Evolutionary conservation across 805 yeast species (phyloP), one percentile per base, ranked within the genome.

Genomic region (Cyberlindnera xylosilytica): DNA sequence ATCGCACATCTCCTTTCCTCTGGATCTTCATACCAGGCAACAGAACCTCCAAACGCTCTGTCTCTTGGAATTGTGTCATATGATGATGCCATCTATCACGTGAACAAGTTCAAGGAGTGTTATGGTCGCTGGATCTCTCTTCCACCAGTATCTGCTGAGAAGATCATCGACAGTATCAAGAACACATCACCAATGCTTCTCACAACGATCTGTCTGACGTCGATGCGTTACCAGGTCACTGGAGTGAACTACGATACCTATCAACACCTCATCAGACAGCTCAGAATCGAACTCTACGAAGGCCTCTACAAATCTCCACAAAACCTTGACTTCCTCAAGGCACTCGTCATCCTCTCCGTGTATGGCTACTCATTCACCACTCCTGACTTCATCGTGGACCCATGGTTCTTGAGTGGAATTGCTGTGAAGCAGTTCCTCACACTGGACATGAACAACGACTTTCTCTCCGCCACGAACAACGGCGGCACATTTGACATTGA

Each of bases 71-170:
- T 83, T 4, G 52, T 86, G 13, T 54, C 76, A 1, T 52, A 68
- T 31, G 59, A 62, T 3, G 79, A 81, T 49, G 78, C 78, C 0
- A 50, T 71, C 6, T 66, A 67, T 15, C 60, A 84, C 30, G 62
- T 85, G 49, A 70, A 69, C 40, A 74, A 73, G 36, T 86, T 85
- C 57, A 65, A 83, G 33, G 76, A 79, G 37, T 72, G 83, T 53
- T 85, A 81, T 55, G 87, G 89, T 4, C 70, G 87, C 23, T 86
- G 95, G 95, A 79, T 83, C 3, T 78, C 85, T 41, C 78, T 85
- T 38, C 88, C 90, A 23, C 65, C 65, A 12, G 55, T 74, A 27
- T 57, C 79, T 4, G 70, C 81, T 0, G 72, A 65, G 16, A 66
- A 64, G 27, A 63, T 85, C 18, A 64, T 83, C 9, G 71, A 67